phyloP scores from a whole-genome alignment of 2,329 filamentous ascomycete species.

The Stagonosporopsis cucurbitacearum region DNA sequence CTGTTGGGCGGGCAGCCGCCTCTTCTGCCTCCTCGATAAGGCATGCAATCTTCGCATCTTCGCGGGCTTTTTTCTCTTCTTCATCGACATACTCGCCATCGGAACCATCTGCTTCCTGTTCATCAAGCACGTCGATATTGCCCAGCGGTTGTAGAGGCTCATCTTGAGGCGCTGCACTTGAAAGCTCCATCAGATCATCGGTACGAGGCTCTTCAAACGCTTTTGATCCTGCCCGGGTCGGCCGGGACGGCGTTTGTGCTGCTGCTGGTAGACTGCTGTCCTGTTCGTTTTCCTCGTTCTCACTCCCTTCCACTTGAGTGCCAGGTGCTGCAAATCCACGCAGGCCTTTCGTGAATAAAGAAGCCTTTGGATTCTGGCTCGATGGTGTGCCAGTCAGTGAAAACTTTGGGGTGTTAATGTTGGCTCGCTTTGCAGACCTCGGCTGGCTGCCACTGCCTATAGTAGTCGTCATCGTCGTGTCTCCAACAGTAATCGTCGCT shows the following conservation, averaged over 20 bases:
- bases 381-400: constrained; percentile 38
- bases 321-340: constrained; percentile 63
- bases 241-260: constrained; percentile 25
- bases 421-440: constrained; percentile 56
- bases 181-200: constrained; percentile 25
- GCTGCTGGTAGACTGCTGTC: constrained; percentile 24
- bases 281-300: constrained; percentile 27
- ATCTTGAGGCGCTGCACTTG: constrained; percentile 18
- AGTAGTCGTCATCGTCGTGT: constrained; percentile 69
- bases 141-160: neutral
- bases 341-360: constrained; percentile 55
- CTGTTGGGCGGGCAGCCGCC: constrained; percentile 50
- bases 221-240: constrained; percentile 13
- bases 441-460: constrained; percentile 60
- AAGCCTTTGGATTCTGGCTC: constrained; percentile 36
- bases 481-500: constrained; percentile 77
- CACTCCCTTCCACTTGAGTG: constrained; percentile 47
- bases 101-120: constrained; percentile 27
- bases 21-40: constrained; percentile 57
- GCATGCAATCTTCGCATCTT: constrained; percentile 54
- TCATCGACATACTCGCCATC: constrained; percentile 62
- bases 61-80: constrained; percentile 59
- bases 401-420: constrained; percentile 51
- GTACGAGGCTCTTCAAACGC: constrained; percentile 24
- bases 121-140: neutral